A percentile compares a stretch with the other conserved stretches of the same genome.
Evolutionary conservation across 192 early-diverging fungal species (phyloP).

Genomic region (Coemansia sp.): DNA sequence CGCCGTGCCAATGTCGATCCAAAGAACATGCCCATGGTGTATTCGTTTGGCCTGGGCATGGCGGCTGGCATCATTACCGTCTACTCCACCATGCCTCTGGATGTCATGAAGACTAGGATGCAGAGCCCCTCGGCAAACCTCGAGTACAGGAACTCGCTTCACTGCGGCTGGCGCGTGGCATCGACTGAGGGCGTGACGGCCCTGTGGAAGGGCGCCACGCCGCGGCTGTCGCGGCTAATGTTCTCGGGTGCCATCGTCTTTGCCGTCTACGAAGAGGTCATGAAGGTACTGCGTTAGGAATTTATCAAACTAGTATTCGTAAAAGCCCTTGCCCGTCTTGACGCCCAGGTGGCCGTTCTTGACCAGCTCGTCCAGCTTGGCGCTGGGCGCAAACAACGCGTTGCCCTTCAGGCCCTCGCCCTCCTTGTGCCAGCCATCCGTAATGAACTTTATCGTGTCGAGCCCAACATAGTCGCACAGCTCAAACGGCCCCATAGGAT

Average conservation of each 20-base stretch:
- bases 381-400: conserved; percentile 64
- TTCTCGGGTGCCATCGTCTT: conserved; percentile 51
- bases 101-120: conserved; percentile 97
- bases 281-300: conserved; percentile 27
- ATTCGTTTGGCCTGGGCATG: conserved; percentile 71
- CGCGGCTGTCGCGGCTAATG: conserved; percentile 73
- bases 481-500: conserved; percentile 86
- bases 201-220: conserved; percentile 95
- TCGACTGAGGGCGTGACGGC: conserved; percentile 72
- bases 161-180: conserved; percentile 67
- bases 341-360: conserved; percentile 69
- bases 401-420: conserved; percentile 72
- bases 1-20: background rate
- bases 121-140: conserved; percentile 69
- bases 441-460: conserved; percentile 95
- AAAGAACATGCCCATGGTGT: conserved; percentile 44
- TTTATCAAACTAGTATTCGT: conserved; percentile 54
- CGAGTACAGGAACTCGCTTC: conserved; percentile 64
- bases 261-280: conserved; percentile 47
- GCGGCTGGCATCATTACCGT: conserved; percentile 89
- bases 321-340: conserved; percentile 84
- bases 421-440: conserved; percentile 85
- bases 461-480: conserved; percentile 68
- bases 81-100: conserved; percentile 93
- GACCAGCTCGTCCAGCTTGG: conserved; percentile 69